phyloP scores from a whole-genome alignment of 2,329 filamentous ascomycete genomes.

The Leptographium radiaticola region DNA sequence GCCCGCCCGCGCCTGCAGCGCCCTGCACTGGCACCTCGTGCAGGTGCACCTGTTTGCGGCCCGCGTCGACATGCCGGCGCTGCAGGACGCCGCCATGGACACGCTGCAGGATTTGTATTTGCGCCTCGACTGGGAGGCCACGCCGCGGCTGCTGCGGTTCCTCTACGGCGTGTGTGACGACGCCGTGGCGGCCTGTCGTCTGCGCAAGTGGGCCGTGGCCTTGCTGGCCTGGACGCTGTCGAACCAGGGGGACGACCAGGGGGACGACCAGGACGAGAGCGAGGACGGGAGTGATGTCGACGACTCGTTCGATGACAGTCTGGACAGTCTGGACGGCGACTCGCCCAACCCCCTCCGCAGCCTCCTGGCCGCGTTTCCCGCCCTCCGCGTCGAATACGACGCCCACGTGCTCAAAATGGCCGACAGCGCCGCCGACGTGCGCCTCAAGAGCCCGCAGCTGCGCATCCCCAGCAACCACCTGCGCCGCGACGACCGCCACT shows the following conservation, averaged over 20 bases:
- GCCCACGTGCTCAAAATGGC: constrained; percentile 39
- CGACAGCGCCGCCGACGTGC: constrained; percentile 33
- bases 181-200: constrained; percentile 31
- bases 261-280: background rate
- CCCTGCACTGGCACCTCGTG: constrained; percentile 42
- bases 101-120: constrained; percentile 46
- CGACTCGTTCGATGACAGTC: background rate
- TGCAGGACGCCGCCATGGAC: constrained; percentile 46
- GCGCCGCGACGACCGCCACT: constrained; percentile 41
- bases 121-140: constrained; percentile 44
- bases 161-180: constrained; percentile 39
- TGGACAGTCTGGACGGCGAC: constrained; percentile 8
- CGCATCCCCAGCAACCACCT: constrained; percentile 42
- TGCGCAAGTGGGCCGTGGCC: constrained; percentile 46
- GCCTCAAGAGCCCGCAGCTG: constrained; percentile 48
- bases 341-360: constrained; percentile 14
- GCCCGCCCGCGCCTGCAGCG: constrained; percentile 14
- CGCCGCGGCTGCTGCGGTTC: constrained; percentile 34
- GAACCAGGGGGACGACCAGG: background rate
- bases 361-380: constrained; percentile 30
- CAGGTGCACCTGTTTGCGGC: constrained; percentile 45
- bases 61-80: constrained; percentile 30
- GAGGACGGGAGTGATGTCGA: constrained; percentile 10
- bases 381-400: constrained; percentile 36
- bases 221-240: constrained; percentile 46